A percentile compares a stretch with the other conserved stretches of the same genome.
phyloP scores from a whole-genome alignment of 2,329 filamentous ascomycete species.

The Triangularia verruculosa region DNA sequence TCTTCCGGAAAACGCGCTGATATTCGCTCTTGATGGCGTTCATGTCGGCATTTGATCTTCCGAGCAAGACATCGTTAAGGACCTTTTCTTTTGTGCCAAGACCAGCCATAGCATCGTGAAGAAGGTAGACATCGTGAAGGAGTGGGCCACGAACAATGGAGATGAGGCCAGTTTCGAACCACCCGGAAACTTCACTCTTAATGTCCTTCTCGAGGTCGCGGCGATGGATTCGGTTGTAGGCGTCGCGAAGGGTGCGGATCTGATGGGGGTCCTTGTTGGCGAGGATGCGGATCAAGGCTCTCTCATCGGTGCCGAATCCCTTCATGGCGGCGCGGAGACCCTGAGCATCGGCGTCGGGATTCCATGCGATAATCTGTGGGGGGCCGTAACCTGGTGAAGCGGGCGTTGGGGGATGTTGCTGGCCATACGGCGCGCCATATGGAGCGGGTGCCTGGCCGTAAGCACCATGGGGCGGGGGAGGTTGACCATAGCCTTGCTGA shows the following conservation, averaged over 20 bases:
- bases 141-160: constrained; percentile 77
- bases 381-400: constrained; percentile 74
- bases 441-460: constrained; percentile 18
- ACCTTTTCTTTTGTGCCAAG: constrained; percentile 81
- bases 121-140: constrained; percentile 67
- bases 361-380: constrained; percentile 65
- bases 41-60: constrained; percentile 82
- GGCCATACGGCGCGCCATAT: constrained; percentile 32
- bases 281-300: constrained; percentile 66
- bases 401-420: constrained; percentile 50
- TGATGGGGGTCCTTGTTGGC: constrained; percentile 74
- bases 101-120: constrained; percentile 72
- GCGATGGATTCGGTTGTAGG: constrained; percentile 62
- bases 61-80: constrained; percentile 81
- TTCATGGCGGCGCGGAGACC: constrained; percentile 82
- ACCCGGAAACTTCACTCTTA: constrained; percentile 70
- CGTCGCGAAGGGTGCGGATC: constrained; percentile 62
- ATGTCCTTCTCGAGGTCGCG: constrained; percentile 74
- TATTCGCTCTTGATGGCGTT: constrained; percentile 81
- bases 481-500: constrained; percentile 19
- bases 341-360: constrained; percentile 67
- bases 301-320: constrained; percentile 84
- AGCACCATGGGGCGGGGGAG: constrained; percentile 17
- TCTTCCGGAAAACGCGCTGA: constrained; percentile 60
- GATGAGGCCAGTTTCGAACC: constrained; percentile 72